A percentile compares a stretch with the other conserved stretches of the same genome.
Evolutionary conservation across 768 basidiomycete species (phyloP).

Genomic region (Austroboletus festivus): DNA sequence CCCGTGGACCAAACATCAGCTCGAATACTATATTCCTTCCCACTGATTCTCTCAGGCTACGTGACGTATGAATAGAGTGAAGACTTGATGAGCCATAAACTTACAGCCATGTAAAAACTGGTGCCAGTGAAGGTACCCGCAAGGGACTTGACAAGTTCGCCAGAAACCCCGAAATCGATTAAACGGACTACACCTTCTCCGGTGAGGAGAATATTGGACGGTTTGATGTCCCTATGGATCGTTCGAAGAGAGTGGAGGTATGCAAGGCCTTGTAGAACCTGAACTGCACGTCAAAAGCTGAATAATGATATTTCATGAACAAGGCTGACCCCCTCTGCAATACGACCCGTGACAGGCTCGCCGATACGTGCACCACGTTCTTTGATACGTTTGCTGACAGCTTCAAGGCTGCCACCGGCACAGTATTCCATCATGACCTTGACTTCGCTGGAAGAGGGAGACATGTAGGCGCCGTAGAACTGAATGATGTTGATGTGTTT

Average conservation of each 20-base stretch:
- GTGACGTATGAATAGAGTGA: constrained; percentile 7
- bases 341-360: constrained; percentile 85
- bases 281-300: constrained; percentile 10
- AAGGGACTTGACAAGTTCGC: constrained; percentile 85
- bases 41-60: constrained; percentile 92
- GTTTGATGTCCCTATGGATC: constrained; percentile 96
- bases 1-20: constrained; percentile 99
- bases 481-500: constrained; percentile 83
- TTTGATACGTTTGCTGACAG: constrained; percentile 81
- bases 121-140: constrained; percentile 98
- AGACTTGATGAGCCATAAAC: constrained; percentile 32
- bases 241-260: constrained; percentile 90
- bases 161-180: constrained; percentile 96
- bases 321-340: constrained; percentile 83
- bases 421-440: constrained; percentile 92
- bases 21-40: constrained; percentile 87
- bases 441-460: constrained; percentile 84
- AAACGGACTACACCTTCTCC: constrained; percentile 88
- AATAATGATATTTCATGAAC: background rate
- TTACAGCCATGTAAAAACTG: constrained; percentile 97
- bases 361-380: constrained; percentile 75
- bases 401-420: constrained; percentile 87
- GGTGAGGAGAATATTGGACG: constrained; percentile 88
- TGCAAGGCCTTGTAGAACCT: constrained; percentile 88
- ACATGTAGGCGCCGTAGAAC: constrained; percentile 92